These are phyloP conservation scores for Casuarina glauca DNA, from an alignment of 306 rosid species.

Conservation along the genomic window DNA sequence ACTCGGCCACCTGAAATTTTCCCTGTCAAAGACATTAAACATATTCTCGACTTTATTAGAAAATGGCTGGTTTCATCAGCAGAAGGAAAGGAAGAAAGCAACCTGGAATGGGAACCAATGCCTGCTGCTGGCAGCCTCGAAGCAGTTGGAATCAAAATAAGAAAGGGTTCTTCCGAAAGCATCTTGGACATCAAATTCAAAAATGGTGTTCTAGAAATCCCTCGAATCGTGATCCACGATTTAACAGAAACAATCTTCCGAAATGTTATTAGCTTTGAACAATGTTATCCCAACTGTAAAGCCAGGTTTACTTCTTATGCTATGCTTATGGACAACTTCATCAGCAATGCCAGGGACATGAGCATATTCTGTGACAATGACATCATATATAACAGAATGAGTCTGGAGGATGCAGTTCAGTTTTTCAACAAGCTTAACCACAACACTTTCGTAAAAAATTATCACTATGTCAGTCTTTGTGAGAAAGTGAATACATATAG, in stretches of 20 bases:
- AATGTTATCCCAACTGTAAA: background rate
- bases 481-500: background rate
- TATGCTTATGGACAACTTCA: slow-evolving; percentile 20
- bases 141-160: slow-evolving; percentile 13
- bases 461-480: background rate
- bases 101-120: background rate
- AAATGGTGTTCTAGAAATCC: background rate
- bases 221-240: slow-evolving; percentile 17
- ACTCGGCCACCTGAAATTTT: fast-evolving
- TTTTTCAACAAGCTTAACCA: slow-evolving; percentile 10
- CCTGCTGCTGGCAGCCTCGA: background rate
- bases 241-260: slow-evolving; percentile 6
- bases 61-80: background rate
- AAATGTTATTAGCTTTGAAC: slow-evolving; percentile 21
- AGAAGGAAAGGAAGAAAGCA: background rate
- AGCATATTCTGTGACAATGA: slow-evolving; percentile 2
- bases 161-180: background rate
- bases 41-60: slow-evolving; percentile 17
- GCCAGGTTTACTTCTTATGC: slow-evolving; percentile 21
- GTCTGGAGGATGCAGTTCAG: slow-evolving; percentile 1
- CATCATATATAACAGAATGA: slow-evolving; percentile 3
- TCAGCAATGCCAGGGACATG: background rate
- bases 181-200: slow-evolving; percentile 11
- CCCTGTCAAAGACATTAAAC: background rate
- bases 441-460: background rate